Percentiles rank a stretch among this genome's conserved stretches.
Conservation (phyloP, 345 rosid genomes). For the Raphanus raphanistrum region DNA sequence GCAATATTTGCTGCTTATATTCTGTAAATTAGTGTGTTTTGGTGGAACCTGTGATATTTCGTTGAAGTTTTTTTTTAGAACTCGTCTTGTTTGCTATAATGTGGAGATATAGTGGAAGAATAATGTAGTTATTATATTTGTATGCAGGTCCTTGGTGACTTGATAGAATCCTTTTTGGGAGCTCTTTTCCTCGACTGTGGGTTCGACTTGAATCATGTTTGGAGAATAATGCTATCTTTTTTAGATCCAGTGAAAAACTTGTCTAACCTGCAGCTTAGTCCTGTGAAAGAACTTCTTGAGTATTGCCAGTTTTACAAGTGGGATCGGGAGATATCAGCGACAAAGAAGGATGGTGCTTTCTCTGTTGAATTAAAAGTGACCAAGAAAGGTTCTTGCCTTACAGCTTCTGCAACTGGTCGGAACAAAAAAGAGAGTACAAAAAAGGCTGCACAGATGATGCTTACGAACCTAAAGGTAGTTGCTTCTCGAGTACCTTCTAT, state of each 20-base stretch:
- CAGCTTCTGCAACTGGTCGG: conserved; percentile 49
- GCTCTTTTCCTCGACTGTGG: conserved; percentile 86
- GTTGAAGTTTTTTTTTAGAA: conserved; percentile 5
- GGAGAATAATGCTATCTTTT: conserved; percentile 72
- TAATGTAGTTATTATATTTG: conserved; percentile 16
- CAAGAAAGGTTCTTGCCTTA: conserved; percentile 38
- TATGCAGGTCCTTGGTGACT: conserved; percentile 83
- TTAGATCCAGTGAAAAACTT: conserved; percentile 60
- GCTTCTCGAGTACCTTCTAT: background rate
- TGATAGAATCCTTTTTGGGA: conserved; percentile 83
- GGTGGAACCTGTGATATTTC: conserved; percentile 18
- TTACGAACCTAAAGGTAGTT: conserved; percentile 64
- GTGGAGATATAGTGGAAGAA: conserved; percentile 13
- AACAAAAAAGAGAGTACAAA: conserved; percentile 61
- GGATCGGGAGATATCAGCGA: conserved; percentile 36
- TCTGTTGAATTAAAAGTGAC: conserved; percentile 52
- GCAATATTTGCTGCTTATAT: conserved; percentile 1
- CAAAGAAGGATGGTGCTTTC: conserved; percentile 47
- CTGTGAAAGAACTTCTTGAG: conserved; percentile 68
- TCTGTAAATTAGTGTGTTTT: conserved; percentile 12
- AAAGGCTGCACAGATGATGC: conserved; percentile 54
- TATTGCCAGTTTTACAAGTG: conserved; percentile 66
- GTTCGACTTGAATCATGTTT: conserved; percentile 60
- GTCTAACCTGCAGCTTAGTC: conserved; percentile 64
- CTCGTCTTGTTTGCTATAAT: conserved; percentile 9